phyloP scores from a whole-genome alignment of 192 early-diverging fungal genomes.

The Kickxella alabastrina region DNA sequence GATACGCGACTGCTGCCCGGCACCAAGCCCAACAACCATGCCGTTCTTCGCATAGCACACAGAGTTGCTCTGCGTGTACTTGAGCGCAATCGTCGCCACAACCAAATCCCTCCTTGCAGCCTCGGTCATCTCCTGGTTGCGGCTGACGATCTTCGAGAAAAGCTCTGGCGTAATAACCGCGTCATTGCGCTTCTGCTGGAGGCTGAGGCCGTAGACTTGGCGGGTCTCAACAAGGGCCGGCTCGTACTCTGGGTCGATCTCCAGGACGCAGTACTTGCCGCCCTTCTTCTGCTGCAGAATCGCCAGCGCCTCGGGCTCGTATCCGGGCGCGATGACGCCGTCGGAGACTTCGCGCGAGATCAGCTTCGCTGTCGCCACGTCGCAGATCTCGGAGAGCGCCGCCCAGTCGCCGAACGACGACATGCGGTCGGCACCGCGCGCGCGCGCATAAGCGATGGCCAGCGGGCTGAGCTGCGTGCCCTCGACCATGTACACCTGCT shows the following conservation, averaged over 20 bases:
- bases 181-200: conserved; percentile 93
- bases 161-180: conserved; percentile 66
- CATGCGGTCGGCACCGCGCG: conserved; percentile 98
- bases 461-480: conserved; percentile 81
- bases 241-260: conserved; percentile 90
- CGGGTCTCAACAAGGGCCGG: conserved; percentile 81
- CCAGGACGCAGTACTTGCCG: conserved; percentile 93
- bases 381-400: conserved; percentile 83
- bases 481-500: conserved; percentile 88
- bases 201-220: conserved; percentile 89
- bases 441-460: conserved; percentile 92
- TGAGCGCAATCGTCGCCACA: conserved; percentile 96
- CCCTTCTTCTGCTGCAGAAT: conserved; percentile 93
- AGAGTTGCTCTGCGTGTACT: conserved; percentile 99
- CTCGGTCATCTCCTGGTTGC: conserved; percentile 68
- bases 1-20: conserved; percentile 98
- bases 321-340: conserved; percentile 94
- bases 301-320: conserved; percentile 80
- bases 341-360: conserved; percentile 96
- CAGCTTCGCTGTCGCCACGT: conserved; percentile 89
- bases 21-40: conserved; percentile 94
- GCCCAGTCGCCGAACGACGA: conserved; percentile 99
- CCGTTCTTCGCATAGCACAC: conserved; percentile 98
- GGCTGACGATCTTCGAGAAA: conserved; percentile 85
- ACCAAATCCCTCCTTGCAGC: conserved; percentile 78